Percentiles rank a stretch among this genome's conserved stretches.
phyloP scores from a whole-genome alignment of 257 asterid species.

The Verbena officinalis region DNA sequence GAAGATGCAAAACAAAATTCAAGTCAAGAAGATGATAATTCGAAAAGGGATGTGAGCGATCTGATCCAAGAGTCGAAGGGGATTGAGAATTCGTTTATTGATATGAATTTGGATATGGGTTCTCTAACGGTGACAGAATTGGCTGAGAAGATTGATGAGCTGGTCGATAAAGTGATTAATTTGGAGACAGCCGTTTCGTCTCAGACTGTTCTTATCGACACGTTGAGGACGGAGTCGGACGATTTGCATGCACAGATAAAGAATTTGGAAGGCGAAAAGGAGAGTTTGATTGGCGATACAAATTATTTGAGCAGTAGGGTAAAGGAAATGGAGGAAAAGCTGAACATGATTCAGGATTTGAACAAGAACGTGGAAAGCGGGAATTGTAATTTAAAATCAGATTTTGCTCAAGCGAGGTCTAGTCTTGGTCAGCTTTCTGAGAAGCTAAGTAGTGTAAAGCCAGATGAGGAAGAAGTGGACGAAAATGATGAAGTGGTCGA shows the following conservation, averaged over 20 bases:
- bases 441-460: slow-evolving; percentile 56
- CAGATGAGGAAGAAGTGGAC: slow-evolving; percentile 50
- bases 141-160: slow-evolving; percentile 83
- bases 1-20: slow-evolving; percentile 4
- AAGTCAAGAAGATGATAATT: slow-evolving; percentile 3
- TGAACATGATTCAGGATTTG: slow-evolving; percentile 48
- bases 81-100: background rate
- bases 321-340: slow-evolving; percentile 67
- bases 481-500: slow-evolving; percentile 7
- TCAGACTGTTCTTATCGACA: slow-evolving; percentile 70
- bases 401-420: slow-evolving; percentile 56
- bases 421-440: slow-evolving; percentile 63
- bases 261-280: slow-evolving; percentile 62
- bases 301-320: slow-evolving; percentile 46
- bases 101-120: slow-evolving; percentile 31
- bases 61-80: slow-evolving; percentile 31
- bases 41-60: slow-evolving; percentile 30
- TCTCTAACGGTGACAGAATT: slow-evolving; percentile 71
- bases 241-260: slow-evolving; percentile 63
- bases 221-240: slow-evolving; percentile 60
- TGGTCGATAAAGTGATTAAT: slow-evolving; percentile 72
- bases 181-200: slow-evolving; percentile 77
- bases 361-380: slow-evolving; percentile 61
- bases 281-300: slow-evolving; percentile 30
- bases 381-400: slow-evolving; percentile 51